Evolutionary conservation across 2,329 filamentous ascomycete species (phyloP).

Genomic region (Ophiostoma angusticollis): DNA sequence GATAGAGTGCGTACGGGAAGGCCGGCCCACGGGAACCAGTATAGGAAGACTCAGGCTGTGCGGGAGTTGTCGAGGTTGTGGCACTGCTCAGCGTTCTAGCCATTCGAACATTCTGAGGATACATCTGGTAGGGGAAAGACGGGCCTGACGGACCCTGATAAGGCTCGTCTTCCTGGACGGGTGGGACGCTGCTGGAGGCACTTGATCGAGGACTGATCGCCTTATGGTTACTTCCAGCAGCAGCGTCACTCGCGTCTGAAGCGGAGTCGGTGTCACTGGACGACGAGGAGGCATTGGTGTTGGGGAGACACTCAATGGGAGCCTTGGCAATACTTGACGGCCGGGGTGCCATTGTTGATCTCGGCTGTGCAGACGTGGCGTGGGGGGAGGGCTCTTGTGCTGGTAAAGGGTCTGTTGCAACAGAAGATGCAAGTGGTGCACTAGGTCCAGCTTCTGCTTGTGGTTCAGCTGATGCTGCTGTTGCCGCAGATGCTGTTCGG

Average conservation of each 20-base stretch:
- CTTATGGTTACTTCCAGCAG: conserved; percentile 6
- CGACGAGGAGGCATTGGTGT: conserved; percentile 22
- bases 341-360: conserved; percentile 12
- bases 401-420: not conserved
- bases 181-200: conserved; percentile 18
- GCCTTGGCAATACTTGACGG: conserved; percentile 43
- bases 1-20: conserved; percentile 78
- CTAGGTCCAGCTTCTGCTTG: not conserved
- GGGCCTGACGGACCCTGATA: conserved; percentile 60
- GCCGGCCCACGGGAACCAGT: conserved; percentile 53
- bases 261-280: conserved; percentile 26
- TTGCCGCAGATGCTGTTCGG: not conserved
- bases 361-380: not conserved
- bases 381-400: too few relatives aligned
- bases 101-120: conserved; percentile 63
- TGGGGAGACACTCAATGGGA: conserved; percentile 18
- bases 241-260: not conserved
- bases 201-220: conserved; percentile 21
- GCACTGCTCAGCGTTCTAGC: conserved; percentile 59
- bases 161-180: conserved; percentile 38
- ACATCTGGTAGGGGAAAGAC: conserved; percentile 76
- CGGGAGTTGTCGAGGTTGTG: conserved; percentile 32
- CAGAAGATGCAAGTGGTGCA: not conserved
- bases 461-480: not conserved
- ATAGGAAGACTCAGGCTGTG: conserved; percentile 33